phyloP scores from a whole-genome alignment of 208 protist genomes.

The Acanthamoeba healyi region DNA sequence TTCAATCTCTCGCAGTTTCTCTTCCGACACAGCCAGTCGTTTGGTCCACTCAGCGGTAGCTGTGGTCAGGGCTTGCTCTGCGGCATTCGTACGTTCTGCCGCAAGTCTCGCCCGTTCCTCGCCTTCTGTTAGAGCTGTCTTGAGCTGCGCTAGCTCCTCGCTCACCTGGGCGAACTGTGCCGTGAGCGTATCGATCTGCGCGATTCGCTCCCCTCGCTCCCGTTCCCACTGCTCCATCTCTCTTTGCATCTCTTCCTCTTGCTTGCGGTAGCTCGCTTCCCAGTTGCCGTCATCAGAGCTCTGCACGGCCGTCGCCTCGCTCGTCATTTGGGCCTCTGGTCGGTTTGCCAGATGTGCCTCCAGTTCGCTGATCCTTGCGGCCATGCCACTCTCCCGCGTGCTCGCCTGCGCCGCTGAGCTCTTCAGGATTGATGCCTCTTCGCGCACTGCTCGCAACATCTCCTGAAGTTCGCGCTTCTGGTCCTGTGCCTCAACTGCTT shows the following conservation, averaged over 20 bases:
- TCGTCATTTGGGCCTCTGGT: neutral
- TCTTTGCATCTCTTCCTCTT: neutral
- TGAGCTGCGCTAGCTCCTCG: neutral
- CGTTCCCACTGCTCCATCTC: neutral
- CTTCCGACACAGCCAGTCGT: neutral
- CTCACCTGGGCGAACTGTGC: neutral
- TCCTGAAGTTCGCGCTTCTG: constrained; percentile 3
- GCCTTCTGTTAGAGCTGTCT: neutral
- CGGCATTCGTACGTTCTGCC: neutral
- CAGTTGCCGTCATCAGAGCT: neutral
- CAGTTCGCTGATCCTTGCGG: neutral
- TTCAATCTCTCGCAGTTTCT: neutral
- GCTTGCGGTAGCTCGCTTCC: neutral
- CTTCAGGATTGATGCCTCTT: neutral
- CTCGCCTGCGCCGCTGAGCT: neutral
- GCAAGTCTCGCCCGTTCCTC: neutral
- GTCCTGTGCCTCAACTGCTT: neutral
- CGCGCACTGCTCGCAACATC: neutral
- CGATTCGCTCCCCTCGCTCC: neutral
- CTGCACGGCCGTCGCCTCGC: neutral
- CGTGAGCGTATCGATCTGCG: neutral
- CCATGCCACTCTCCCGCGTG: neutral
- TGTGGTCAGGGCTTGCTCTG: neutral
- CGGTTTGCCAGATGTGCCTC: neutral
- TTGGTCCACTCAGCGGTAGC: neutral